phyloP scores from a whole-genome alignment of 2,329 filamentous ascomycete genomes.

The Sporothrix sp. region DNA sequence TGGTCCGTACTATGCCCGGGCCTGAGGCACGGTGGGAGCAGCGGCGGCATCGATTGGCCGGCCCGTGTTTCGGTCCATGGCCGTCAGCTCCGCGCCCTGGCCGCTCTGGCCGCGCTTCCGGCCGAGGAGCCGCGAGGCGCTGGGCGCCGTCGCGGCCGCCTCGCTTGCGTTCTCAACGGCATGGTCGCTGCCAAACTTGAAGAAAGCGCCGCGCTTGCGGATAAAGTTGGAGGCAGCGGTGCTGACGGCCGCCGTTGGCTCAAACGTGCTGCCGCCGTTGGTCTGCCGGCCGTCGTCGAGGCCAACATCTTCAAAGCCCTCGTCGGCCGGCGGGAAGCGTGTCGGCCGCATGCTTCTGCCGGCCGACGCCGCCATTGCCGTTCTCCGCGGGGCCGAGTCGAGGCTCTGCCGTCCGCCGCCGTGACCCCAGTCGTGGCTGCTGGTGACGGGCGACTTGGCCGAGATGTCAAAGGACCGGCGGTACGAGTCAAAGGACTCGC shows the following conservation, averaged over 20 bases:
- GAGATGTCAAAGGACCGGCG: conserved; percentile 92
- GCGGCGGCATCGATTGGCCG: conserved; percentile 23
- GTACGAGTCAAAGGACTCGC: conserved; percentile 96
- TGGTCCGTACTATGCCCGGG: too few species aligned
- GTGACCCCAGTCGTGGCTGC: conserved; percentile 32
- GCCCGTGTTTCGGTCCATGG: conserved; percentile 25
- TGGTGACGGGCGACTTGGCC: conserved; percentile 66
- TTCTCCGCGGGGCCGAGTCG: conserved; percentile 50
- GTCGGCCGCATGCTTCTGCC: conserved; percentile 44
- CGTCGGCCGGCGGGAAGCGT: conserved; percentile 52
- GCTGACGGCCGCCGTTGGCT: background rate
- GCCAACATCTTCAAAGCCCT: conserved; percentile 83
- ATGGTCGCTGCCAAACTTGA: conserved; percentile 63
- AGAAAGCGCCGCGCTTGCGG: conserved; percentile 68
- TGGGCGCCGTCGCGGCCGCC: conserved; percentile 27
- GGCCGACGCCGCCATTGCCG: conserved; percentile 32
- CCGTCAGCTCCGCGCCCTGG: conserved; percentile 60
- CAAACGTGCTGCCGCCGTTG: conserved; percentile 35
- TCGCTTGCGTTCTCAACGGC: conserved; percentile 20
- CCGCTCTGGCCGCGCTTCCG: conserved; percentile 63
- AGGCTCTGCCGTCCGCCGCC: conserved; percentile 64
- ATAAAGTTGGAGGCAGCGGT: conserved; percentile 23
- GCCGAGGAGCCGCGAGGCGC: conserved; percentile 54
- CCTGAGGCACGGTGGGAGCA: too few species aligned
- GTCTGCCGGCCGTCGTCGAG: conserved; percentile 56